phyloP scores from a whole-genome alignment of 441 rosid genomes.

The Syzygium syzygioides region DNA sequence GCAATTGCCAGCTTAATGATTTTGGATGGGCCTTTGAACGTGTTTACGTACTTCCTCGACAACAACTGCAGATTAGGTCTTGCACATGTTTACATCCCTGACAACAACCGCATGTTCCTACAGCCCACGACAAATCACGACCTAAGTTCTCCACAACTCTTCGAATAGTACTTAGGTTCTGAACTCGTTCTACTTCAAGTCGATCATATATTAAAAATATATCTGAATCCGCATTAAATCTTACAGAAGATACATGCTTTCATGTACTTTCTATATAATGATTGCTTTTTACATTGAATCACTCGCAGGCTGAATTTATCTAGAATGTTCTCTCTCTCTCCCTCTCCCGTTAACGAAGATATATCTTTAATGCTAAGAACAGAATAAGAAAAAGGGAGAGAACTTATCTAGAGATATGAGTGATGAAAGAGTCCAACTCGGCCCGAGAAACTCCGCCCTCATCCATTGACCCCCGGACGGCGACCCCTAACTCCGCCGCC shows the following conservation, averaged over 20 bases:
- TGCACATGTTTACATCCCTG: background rate
- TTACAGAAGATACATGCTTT: background rate
- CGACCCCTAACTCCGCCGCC: background rate
- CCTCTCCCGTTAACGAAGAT: background rate
- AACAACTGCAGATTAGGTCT: background rate
- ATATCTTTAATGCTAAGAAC: background rate
- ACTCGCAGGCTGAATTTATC: background rate
- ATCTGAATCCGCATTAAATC: background rate
- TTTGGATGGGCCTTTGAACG: background rate
- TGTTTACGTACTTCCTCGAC: background rate
- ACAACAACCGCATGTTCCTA: background rate
- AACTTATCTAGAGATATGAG: background rate
- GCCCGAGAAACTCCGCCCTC: background rate
- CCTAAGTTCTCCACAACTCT: background rate
- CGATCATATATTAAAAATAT: background rate
- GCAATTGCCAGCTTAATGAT: background rate
- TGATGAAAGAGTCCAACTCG: background rate
- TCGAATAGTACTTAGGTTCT: too few species aligned
- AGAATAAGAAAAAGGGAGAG: background rate
- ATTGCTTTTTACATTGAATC: background rate
- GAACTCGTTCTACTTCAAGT: background rate
- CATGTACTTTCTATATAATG: background rate
- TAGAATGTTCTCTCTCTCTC: background rate
- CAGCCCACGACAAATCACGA: background rate
- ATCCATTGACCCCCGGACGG: background rate